These are phyloP conservation scores for Suillus subalutaceus DNA, from an alignment of 768 basidiomycete genomes.

Conservation along the genomic window DNA sequence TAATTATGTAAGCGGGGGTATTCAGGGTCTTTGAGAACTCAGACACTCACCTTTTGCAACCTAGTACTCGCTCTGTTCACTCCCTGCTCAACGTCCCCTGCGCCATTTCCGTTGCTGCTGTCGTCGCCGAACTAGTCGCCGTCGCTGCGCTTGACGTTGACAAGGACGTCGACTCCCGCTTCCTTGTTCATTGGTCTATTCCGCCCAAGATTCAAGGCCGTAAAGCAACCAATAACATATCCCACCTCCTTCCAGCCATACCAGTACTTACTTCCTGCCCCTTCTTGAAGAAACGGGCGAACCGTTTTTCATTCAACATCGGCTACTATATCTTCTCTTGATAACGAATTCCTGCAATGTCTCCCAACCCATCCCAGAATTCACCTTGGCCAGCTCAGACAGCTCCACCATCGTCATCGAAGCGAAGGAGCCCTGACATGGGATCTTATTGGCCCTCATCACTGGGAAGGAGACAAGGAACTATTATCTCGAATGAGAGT, in stretches of 20 bases:
- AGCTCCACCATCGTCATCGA: constrained; percentile 36
- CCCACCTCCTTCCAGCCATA: constrained; percentile 19
- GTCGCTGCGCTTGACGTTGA: constrained; percentile 25
- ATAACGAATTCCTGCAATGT: constrained; percentile 36
- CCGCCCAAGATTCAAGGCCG: constrained; percentile 15
- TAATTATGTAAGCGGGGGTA: constrained; percentile 27
- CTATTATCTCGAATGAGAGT: constrained; percentile 26
- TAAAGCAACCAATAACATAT: constrained; percentile 30
- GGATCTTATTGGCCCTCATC: constrained; percentile 17
- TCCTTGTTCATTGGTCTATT: constrained; percentile 31
- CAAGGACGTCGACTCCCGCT: constrained; percentile 22
- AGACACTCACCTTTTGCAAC: constrained; percentile 38
- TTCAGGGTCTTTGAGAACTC: constrained; percentile 38
- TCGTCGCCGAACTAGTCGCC: constrained; percentile 25
- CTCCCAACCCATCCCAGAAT: constrained; percentile 34
- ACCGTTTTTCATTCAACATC: constrained; percentile 19
- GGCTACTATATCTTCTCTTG: constrained; percentile 26
- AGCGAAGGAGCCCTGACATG: constrained; percentile 37
- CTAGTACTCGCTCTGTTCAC: constrained; percentile 31
- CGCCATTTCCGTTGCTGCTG: constrained; percentile 27
- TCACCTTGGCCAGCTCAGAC: constrained; percentile 52
- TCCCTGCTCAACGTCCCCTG: constrained; percentile 30
- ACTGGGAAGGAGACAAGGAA: constrained; percentile 26
- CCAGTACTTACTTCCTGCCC: constrained; percentile 16
- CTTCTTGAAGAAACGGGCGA: constrained; percentile 17